Conservation (phyloP, 2,329 filamentous ascomycete genomes). For the Ceratocystis eucalypticola region DNA sequence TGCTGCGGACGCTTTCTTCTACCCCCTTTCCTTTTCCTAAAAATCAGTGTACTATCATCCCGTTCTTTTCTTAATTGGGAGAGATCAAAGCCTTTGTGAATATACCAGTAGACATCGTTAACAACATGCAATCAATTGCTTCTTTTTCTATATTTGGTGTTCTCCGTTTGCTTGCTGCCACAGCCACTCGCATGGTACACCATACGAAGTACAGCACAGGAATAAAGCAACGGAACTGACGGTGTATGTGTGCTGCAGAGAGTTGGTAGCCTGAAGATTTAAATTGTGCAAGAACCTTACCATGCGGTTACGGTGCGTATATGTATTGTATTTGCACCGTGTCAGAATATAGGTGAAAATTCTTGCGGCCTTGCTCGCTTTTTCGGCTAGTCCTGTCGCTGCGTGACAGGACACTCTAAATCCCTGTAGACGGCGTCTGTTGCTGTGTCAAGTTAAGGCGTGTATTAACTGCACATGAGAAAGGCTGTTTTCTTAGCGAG, state of each 20-base stretch:
- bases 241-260: too few relatives aligned
- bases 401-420: background rate
- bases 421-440: background rate
- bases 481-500: background rate
- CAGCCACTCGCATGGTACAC: too few relatives aligned
- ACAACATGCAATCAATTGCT: slow-evolving; percentile 11
- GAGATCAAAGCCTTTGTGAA: slow-evolving; percentile 31
- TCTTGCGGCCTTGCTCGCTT: too few relatives aligned
- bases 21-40: slow-evolving; percentile 1
- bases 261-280: too few relatives aligned
- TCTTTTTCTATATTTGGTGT: background rate
- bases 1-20: background rate
- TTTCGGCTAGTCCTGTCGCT: too few relatives aligned
- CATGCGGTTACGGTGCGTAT: too few relatives aligned
- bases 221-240: too few relatives aligned
- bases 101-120: slow-evolving; percentile 33
- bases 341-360: too few relatives aligned
- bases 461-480: background rate
- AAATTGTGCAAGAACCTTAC: too few relatives aligned
- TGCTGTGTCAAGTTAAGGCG: background rate
- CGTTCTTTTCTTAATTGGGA: slow-evolving; percentile 16
- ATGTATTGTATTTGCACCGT: too few relatives aligned
- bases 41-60: slow-evolving; percentile 22
- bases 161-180: too few relatives aligned
- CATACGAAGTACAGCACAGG: too few relatives aligned